phyloP scores from a whole-genome alignment of 2,329 filamentous ascomycete genomes.

The Arthrobotrys musiformis region DNA sequence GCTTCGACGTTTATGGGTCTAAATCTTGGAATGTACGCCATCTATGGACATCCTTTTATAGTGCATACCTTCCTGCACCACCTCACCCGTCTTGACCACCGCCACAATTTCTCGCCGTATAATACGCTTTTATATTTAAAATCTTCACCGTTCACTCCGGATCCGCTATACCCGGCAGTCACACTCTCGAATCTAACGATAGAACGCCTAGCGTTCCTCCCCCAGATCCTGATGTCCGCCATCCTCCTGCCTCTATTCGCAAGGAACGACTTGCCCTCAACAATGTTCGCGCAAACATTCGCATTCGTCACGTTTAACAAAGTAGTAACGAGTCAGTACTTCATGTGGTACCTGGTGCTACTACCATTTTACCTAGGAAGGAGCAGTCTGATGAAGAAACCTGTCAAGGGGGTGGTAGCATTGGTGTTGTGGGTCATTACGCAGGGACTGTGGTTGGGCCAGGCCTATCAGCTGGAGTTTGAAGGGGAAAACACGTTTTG shows the following conservation, averaged over 20 bases:
- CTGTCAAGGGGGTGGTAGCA: slow-evolving; percentile 76
- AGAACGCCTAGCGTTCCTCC: slow-evolving; percentile 86
- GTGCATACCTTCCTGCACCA: slow-evolving; percentile 94
- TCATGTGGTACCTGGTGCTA: slow-evolving; percentile 97
- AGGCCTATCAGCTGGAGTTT: slow-evolving; percentile 80
- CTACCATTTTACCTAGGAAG: slow-evolving; percentile 87
- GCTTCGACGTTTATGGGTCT: slow-evolving; percentile 77
- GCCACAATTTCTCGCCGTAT: slow-evolving; percentile 98
- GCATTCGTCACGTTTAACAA: slow-evolving; percentile 99
- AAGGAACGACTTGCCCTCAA: slow-evolving; percentile 81
- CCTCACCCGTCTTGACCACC: slow-evolving; percentile 89
- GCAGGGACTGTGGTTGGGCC: slow-evolving; percentile 80
- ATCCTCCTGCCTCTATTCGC: slow-evolving; percentile 79
- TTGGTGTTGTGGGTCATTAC: slow-evolving; percentile 75
- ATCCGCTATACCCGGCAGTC: slow-evolving; percentile 59
- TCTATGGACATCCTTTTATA: slow-evolving; percentile 83
- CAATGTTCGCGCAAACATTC: slow-evolving; percentile 95
- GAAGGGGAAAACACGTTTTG: slow-evolving; percentile 84
- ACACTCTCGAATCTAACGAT: slow-evolving; percentile 63
- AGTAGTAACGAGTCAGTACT: slow-evolving; percentile 98
- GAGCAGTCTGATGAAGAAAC: slow-evolving; percentile 75
- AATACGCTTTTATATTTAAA: slow-evolving; percentile 89
- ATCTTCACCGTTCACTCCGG: slow-evolving; percentile 66
- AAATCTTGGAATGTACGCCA: slow-evolving; percentile 81
- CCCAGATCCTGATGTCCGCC: slow-evolving; percentile 83